Conservation (phyloP, 2,329 filamentous ascomycete species). For the Alternaria sp. region DNA sequence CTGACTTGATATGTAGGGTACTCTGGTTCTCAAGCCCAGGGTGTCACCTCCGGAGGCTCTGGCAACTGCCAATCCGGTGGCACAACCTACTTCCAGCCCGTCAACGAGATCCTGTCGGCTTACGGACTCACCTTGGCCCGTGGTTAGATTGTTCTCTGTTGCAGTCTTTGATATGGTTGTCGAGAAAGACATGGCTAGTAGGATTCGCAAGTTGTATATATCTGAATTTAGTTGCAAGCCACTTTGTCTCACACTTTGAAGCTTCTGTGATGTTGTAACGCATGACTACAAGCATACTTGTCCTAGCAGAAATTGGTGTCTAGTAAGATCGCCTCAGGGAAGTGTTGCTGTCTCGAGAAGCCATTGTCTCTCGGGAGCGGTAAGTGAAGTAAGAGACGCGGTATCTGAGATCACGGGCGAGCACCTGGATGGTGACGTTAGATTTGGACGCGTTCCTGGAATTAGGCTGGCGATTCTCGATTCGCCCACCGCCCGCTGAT, state of each 20-base stretch:
- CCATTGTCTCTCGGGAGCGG: not conserved
- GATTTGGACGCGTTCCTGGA: not conserved
- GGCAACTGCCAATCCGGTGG: slow-evolving; percentile 52
- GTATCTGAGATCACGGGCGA: not conserved
- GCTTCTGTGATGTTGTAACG: not conserved
- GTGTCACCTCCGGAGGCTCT: slow-evolving; percentile 55
- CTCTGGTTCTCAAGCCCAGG: slow-evolving; percentile 54
- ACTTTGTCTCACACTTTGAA: not conserved
- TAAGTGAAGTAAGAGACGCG: not conserved
- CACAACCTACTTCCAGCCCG: slow-evolving; percentile 55
- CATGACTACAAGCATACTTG: not conserved
- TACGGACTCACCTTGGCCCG: slow-evolving; percentile 44
- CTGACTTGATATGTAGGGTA: slow-evolving; percentile 24
- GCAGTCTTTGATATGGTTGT: not conserved
- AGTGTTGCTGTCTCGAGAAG: not conserved
- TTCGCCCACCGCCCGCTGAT: not conserved
- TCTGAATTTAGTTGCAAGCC: not conserved
- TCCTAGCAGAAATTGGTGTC: not conserved
- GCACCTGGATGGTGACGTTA: not conserved
- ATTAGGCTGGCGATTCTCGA: not conserved
- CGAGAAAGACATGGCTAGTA: not conserved
- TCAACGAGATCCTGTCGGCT: slow-evolving; percentile 54
- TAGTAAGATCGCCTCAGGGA: not conserved
- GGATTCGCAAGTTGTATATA: slow-evolving; percentile 2
- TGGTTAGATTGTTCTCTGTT: slow-evolving; percentile 24